Evolutionary conservation across 805 yeast species (phyloP).

Genomic region (Kazachstania africana): DNA sequence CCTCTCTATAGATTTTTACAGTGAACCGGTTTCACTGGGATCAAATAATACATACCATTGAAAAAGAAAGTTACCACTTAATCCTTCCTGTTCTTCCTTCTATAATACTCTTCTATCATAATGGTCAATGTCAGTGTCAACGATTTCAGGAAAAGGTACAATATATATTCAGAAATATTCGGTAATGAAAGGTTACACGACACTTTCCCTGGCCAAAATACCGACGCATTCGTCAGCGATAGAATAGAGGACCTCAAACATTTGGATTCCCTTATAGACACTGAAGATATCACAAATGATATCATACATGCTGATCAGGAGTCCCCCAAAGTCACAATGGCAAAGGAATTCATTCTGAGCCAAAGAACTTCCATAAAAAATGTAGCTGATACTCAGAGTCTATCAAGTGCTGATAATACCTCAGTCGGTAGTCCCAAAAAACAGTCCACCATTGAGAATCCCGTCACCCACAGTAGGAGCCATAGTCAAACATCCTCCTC

Average conservation of each 20-base stretch:
- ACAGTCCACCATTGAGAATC: not conserved
- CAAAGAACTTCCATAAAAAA: slow-evolving; percentile 15
- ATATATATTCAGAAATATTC: slow-evolving; percentile 18
- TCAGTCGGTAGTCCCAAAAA: slow-evolving; percentile 17
- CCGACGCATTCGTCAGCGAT: slow-evolving; percentile 6
- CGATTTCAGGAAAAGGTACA: slow-evolving; percentile 1
- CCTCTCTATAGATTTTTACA: too few species aligned
- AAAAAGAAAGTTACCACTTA: too few species aligned
- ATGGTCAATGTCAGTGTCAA: too few species aligned
- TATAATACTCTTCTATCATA: too few species aligned
- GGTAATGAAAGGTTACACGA: slow-evolving; percentile 19
- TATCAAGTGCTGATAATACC: slow-evolving; percentile 19
- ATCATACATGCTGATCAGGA: not conserved
- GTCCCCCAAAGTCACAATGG: not conserved
- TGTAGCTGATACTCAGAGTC: slow-evolving; percentile 22
- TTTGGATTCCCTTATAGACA: slow-evolving; percentile 7
- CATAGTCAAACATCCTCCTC: not conserved
- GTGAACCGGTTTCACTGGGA: too few species aligned
- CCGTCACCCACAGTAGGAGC: not conserved
- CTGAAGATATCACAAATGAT: slow-evolving; percentile 10
- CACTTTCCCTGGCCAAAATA: slow-evolving; percentile 2
- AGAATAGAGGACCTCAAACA: slow-evolving; percentile 15
- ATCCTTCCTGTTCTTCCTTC: too few species aligned
- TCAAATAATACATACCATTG: too few species aligned
- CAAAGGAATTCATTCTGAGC: slow-evolving; percentile 4